Base-by-base conservation (phyloP, 2,329 filamentous ascomycete genomes). In the Achaetomium macrosporum region DNA sequence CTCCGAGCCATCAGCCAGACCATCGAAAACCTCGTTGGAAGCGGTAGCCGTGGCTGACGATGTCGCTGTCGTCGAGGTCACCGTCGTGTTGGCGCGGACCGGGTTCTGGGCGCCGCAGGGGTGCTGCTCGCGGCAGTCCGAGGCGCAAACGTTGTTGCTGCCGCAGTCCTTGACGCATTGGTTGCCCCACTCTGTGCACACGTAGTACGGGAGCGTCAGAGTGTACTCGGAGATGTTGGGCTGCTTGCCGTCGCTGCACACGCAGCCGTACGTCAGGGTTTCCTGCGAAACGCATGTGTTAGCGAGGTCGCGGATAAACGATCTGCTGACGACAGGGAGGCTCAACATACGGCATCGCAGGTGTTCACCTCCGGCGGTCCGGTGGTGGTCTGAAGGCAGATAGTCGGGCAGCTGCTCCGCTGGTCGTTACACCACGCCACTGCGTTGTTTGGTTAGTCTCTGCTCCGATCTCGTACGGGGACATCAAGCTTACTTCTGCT, bases 191-290 rank as follows among this genome's bases (percentile, higher is more conserved):
- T 86, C 77, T 43, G 76, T 77, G 78, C 88, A 93, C 62, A 83
- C 77, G 72, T 84, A 88, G 77, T 82, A 92, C 33, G 88, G 88
- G 25, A 93, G 75, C 1, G 88, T 91, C 61, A 89, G 77, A 17
- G 84, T 85, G 77, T 86, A 93, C 70, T 91, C 78, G 64, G 84
- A 82, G 45, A 88, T 71, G 71, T 91, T 90, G 60, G 88, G 88
- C 48, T 78, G 71, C 57, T 77, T 67, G 66, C 81, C 79, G 65
- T 86, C 76, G 57, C 77, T 76, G 73, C 88, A 93, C 61, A 89
- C 74, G 68, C 88, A 93, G 58, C 76, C 74, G 71, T 85, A 92
- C n/a, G 72, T 76, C 46, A 92, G 76, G 17, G 74, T 72, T 47
- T 76, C 64, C 81, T 84, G 33, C 8, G 12, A 13, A 15, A 6